Base-by-base conservation (phyloP, 2,329 filamentous ascomycete genomes). In the Colletotrichum musicola region DNA sequence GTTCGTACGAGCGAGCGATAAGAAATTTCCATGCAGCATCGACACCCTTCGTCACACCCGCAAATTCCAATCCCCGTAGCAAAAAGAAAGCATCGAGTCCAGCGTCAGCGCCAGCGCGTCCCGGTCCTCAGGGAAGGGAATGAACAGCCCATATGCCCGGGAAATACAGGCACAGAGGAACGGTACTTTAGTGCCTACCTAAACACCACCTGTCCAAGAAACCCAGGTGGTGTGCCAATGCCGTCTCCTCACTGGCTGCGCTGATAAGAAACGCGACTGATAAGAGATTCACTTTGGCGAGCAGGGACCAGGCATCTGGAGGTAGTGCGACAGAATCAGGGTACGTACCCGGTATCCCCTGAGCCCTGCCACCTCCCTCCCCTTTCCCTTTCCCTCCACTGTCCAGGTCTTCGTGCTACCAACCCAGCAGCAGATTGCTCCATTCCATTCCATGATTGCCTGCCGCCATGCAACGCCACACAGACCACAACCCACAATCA, bases 351-450 rank as follows among this genome's bases (percentile, higher is more conserved):
- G 18, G 30, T 40, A 10, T 20, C 57, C 58, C 18, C 22, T 20
- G n/a, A 46, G 50, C 50, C 63, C 64, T 63, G 58, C 59, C 51
- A 67, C 47, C 30, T 59, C 60, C 61, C 53, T 64, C 53, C 20
- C 35, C 25, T 22, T 12, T 27, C 27, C 42, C 62, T 50, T 25
- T 14, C 14, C 10, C 7, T 9, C 27, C 18, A 53, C 1, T 6
- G 35, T 18, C 47, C 46, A 44, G 40, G 40, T 4, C 30, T 35
- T 35, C 10, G 30, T 35, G 30, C 14, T 46, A 4, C 6, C 44
- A 2, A 4, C 22, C 22, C 38, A 40, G 38, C 40, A 42, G 40
- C 22, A 51, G 16, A 51, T 25, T 27, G 10, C 20, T 50, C 20
- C n/a, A 50, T 51, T 51, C 49, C 49, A 51, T 30, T 20, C 25